These are phyloP conservation scores for Ceratobasidium sp. DNA, from an alignment of 1,284 basidiomycete genomes.

Conservation along the genomic window DNA sequence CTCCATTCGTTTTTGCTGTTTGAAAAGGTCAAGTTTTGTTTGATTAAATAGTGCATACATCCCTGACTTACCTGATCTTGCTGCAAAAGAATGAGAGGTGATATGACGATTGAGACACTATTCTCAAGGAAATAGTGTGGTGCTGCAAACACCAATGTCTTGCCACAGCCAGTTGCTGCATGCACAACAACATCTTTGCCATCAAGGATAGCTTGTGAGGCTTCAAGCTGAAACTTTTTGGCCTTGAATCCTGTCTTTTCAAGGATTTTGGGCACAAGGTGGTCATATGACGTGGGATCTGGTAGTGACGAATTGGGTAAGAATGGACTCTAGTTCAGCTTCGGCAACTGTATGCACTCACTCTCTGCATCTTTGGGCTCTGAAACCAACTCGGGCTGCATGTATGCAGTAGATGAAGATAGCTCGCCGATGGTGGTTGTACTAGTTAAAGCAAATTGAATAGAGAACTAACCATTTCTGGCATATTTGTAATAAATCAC, in stretches of 20 bases:
- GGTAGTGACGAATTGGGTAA: not conserved
- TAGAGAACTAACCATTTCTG: slow-evolving; percentile 1
- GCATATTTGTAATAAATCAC: slow-evolving; percentile 3
- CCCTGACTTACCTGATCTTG: slow-evolving; percentile 5
- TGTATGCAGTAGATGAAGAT: not conserved
- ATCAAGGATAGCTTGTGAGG: not conserved
- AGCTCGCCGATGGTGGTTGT: not conserved
- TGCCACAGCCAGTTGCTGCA: slow-evolving; percentile 10
- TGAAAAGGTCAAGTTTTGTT: not conserved
- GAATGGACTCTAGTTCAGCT: not conserved
- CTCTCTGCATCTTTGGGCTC: not conserved
- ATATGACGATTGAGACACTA: slow-evolving; percentile 14
- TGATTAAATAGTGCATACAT: not conserved
- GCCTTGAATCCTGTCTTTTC: slow-evolving; percentile 4
- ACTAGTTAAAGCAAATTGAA: not conserved
- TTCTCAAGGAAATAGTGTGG: slow-evolving; percentile 18
- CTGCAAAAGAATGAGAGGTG: slow-evolving; percentile 19
- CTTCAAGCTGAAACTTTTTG: not conserved
- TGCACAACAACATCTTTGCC: slow-evolving; percentile 9
- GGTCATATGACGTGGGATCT: not conserved
- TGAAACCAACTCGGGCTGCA: no score
- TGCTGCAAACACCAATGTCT: slow-evolving; percentile 18
- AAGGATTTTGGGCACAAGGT: not conserved
- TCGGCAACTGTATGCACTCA: slow-evolving; percentile 11
- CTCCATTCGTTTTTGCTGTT: not conserved